Base-by-base conservation (phyloP, 75 land plant species). In the Sequoia sempervirens region DNA sequence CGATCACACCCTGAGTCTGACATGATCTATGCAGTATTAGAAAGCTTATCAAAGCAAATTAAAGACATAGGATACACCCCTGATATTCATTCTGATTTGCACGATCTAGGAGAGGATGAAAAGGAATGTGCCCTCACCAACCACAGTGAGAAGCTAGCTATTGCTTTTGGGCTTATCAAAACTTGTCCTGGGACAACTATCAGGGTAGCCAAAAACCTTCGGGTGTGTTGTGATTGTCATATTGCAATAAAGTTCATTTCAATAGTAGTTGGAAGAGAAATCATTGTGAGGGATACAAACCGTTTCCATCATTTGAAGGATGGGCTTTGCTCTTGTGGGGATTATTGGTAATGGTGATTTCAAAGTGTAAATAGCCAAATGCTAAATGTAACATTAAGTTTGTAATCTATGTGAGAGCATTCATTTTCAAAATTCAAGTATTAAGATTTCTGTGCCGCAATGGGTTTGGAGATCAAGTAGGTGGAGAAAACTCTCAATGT, bases 301-400 rank as follows among this genome's bases (percentile, higher is more conserved):
- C 69, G 85, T 34, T 83, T 88, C 32, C 89, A 88, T 81, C 81
- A 83, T 75, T 88, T 88, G 37, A 36, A 36, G 5, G 70, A 74
- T 66, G 87, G 89, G 34, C 45, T 37, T 17, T 88, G 89, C 75
- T 84, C 86, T 86, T 88, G 89, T 86, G 88, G 85, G 38, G 87
- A 86, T 78, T 86, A 83, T 47, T 88, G 88, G 85, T 88, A 46
- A 86, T 34, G 34, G 9, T 30, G 54, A 14, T 9, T 78, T 23
- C 2, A 45, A 26, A 9, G 47, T 43, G 15, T 30, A 26, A 34
- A 78, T 41, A 26, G 26, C 80, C 46, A n/a, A 15, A 38, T 12
- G 43, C 11, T 75, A 20, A 75, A 37, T 47, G 1, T 75, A 38
- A 37, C 76, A 17, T 36, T 18, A 74, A 74, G 5, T 73, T 74